These are phyloP conservation scores for Bjerkandera adusta DNA, from an alignment of 1,284 basidiomycete genomes.

Conservation along the genomic window DNA sequence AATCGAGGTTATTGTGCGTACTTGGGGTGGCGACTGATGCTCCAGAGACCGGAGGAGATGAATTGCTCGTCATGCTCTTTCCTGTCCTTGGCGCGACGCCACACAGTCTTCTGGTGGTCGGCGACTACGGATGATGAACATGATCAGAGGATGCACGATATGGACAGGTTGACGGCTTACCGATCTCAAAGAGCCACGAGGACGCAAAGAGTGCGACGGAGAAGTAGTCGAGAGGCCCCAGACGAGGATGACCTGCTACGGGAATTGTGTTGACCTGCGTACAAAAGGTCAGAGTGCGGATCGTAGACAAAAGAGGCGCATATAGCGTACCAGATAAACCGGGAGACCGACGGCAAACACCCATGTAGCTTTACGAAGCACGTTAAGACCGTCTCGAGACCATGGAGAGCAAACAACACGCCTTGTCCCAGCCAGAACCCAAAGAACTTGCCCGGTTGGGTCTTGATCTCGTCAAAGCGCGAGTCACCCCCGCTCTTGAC, in stretches of 20 bases:
- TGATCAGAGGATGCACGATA: slow-evolving; percentile 2
- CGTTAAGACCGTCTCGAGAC: slow-evolving; percentile 3
- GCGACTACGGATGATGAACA: slow-evolving; percentile 36
- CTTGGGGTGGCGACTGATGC: slow-evolving; percentile 76
- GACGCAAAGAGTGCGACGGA: slow-evolving; percentile 56
- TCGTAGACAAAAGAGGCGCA: not conserved
- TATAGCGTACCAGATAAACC: slow-evolving; percentile 50
- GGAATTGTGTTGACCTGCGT: slow-evolving; percentile 60
- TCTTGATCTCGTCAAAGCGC: slow-evolving; percentile 70
- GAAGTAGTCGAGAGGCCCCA: slow-evolving; percentile 57
- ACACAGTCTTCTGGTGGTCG: slow-evolving; percentile 69
- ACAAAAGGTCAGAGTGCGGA: slow-evolving; percentile 7
- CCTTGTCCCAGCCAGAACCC: slow-evolving; percentile 73
- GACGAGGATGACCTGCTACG: slow-evolving; percentile 49
- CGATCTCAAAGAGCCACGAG: slow-evolving; percentile 61
- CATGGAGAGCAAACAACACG: slow-evolving; percentile 20
- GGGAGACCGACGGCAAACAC: slow-evolving; percentile 68
- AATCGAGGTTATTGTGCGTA: slow-evolving; percentile 30
- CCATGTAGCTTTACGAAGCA: slow-evolving; percentile 54
- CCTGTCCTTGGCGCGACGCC: slow-evolving; percentile 61
- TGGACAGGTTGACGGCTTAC: slow-evolving; percentile 17
- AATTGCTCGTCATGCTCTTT: slow-evolving; percentile 77
- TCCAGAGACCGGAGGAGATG: slow-evolving; percentile 72
- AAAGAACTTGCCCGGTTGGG: slow-evolving; percentile 56
- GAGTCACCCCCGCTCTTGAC: slow-evolving; percentile 55